Evolutionary conservation across 257 asterid genomes (phyloP), one percentile per base, ranked within the genome.

Genomic region (Solanum clarkiae): DNA sequence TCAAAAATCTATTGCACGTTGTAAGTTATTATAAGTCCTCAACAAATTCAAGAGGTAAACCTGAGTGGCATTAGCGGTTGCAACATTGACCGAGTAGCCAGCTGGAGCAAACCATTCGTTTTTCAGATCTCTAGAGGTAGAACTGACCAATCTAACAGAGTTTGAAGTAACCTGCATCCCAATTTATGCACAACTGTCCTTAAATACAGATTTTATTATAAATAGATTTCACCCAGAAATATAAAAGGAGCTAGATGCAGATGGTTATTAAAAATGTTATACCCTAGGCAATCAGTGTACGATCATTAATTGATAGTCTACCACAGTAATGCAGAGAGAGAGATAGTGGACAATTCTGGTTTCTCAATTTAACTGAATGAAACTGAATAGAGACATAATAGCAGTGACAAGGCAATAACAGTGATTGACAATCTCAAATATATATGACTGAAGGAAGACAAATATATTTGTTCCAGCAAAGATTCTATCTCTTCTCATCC

Each of bases 1-100:
- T 24, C 66, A 72, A 84, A 63, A 51, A 71, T 47, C 24, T 68
- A 56, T 24, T 13, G 54, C 80, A 47, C 36, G 2, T 84, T 20
- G 55, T 65, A 80, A 80, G 62, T 44, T 80, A 29, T 26, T 56
- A 66, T 12, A 11, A 45, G 51, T 80, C 47, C 42, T 14, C 56
- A 59, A 71, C 45, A 22, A 22, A 83, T 47, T 66, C 53, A 32
- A 22, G 86, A 83, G 80, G 59, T 29, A 70, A 24, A 94, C 98
- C 98, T 95, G 99, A 82, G 98, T 91, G 80, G 95, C 92, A 90
- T 94, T 95, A 84, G 99, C 98, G 29, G 98, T 95, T 85, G 99
- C 99, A 88, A 95, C 98, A 90, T 95, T 95, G 90, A 94, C 87
- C 8, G 99, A 94, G 84, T 87, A 92, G 79, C 93, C 95, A 15